A percentile compares a stretch with the other conserved stretches of the same genome.
These are phyloP conservation scores for Alternaria sp. DNA, from an alignment of 2,329 filamentous ascomycete species.

Conservation along the genomic window DNA sequence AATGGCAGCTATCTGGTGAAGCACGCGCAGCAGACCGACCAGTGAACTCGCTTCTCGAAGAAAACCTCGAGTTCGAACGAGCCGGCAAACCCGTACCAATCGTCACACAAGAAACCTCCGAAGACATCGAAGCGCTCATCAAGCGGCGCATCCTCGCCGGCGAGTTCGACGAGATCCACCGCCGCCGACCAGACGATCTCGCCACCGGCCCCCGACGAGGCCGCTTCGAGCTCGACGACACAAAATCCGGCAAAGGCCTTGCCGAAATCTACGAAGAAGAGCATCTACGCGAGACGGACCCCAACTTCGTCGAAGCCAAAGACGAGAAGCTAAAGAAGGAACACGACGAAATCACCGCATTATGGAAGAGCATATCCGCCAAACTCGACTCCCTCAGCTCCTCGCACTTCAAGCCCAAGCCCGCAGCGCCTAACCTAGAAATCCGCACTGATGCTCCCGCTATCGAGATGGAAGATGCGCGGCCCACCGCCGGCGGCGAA, in stretches of 20 bases:
- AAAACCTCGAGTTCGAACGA: conserved; percentile 95
- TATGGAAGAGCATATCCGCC: conserved; percentile 82
- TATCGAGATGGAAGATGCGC: conserved; percentile 92
- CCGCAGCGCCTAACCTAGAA: conserved; percentile 78
- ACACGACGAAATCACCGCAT: conserved; percentile 78
- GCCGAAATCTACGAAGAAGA: conserved; percentile 96
- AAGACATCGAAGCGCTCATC: conserved; percentile 91
- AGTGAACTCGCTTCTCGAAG: conserved; percentile 87
- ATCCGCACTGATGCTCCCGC: conserved; percentile 91
- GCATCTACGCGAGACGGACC: conserved; percentile 78
- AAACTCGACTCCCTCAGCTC: conserved; percentile 89
- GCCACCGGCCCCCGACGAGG: conserved; percentile 71
- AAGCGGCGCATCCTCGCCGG: conserved; percentile 88
- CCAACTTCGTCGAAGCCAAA: conserved; percentile 78
- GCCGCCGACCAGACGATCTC: conserved; percentile 77
- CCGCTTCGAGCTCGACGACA: conserved; percentile 82
- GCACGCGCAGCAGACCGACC: conserved; percentile 82
- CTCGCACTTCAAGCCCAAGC: conserved; percentile 95
- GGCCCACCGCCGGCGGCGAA: conserved; percentile 80
- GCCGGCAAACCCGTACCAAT: conserved; percentile 93
- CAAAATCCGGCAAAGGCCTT: conserved; percentile 83
- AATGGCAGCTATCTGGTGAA: conserved; percentile 91
- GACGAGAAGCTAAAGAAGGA: conserved; percentile 84
- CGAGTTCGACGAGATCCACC: conserved; percentile 90
- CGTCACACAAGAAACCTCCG: conserved; percentile 87